Conservation (phyloP, 2,329 filamentous ascomycete species). For the Fusarium anthophilum region DNA sequence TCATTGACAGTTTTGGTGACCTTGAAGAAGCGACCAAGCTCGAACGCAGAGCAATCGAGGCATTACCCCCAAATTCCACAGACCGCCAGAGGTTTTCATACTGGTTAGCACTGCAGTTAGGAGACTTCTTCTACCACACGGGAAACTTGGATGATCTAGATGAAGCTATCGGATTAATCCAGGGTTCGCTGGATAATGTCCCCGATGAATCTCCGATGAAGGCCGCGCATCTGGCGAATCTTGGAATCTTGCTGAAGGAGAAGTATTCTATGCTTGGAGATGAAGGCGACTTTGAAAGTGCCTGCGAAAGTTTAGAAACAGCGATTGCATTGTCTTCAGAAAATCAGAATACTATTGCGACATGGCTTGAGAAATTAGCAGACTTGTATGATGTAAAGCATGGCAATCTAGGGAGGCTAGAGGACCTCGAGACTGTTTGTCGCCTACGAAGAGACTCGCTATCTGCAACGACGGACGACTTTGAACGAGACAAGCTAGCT, state of each 20-base stretch:
- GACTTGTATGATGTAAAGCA: not conserved
- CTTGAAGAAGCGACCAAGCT: not conserved
- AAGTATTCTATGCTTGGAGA: not conserved
- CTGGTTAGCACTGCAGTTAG: not conserved
- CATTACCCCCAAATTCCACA: not conserved
- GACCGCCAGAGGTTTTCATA: not conserved
- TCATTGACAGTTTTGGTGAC: rapidly evolving
- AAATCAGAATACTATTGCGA: not conserved
- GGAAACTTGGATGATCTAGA: not conserved
- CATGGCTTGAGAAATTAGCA: not conserved
- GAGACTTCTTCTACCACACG: not conserved
- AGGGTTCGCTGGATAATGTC: not conserved
- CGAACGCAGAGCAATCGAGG: not conserved
- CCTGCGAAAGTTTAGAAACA: not conserved
- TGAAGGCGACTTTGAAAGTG: not conserved
- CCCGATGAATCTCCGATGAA: rapidly evolving
- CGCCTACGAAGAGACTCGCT: not conserved
- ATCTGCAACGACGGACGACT: not conserved
- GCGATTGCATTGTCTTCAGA: not conserved
- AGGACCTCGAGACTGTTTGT: not conserved
- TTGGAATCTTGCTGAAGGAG: not conserved
- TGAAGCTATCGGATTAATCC: not conserved
- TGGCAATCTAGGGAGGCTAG: not conserved
- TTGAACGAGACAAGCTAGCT: rapidly evolving
- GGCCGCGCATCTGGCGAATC: not conserved